Evolutionary conservation across 192 early-diverging fungal species (phyloP).

Genomic region (Coemansia sp.): DNA sequence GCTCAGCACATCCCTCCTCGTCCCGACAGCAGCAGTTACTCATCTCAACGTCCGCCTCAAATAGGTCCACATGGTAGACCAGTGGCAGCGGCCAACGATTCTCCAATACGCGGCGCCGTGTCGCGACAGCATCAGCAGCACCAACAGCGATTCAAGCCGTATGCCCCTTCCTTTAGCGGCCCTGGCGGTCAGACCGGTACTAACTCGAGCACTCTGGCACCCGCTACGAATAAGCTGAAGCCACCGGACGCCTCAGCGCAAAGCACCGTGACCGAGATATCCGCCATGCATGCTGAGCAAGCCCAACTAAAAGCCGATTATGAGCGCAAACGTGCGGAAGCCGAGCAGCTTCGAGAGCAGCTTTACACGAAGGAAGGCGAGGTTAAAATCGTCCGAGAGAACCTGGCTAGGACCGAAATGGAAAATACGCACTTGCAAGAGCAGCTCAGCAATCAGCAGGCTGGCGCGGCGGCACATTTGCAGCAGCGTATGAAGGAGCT

Average conservation of each 20-base stretch:
- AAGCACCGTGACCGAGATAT: neutral
- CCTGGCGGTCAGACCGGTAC: neutral
- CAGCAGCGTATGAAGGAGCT: constrained; percentile 16
- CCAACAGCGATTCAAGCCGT: constrained; percentile 15
- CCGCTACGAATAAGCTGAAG: neutral
- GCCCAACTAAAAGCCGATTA: constrained; percentile 37
- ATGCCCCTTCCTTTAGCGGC: constrained; percentile 8
- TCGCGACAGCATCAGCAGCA: constrained; percentile 16
- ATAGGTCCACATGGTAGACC: neutral
- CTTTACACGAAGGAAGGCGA: constrained; percentile 54
- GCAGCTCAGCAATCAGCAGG: constrained; percentile 36
- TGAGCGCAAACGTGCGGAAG: constrained; percentile 22
- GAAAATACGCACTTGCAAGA: constrained; percentile 55
- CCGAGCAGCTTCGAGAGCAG: constrained; percentile 32
- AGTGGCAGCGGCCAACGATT: neutral
- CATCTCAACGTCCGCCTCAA: neutral
- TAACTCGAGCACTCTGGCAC: constrained; percentile 10
- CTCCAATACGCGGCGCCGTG: neutral
- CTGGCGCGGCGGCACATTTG: constrained; percentile 11
- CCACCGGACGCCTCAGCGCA: neutral
- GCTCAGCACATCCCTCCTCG: constrained; percentile 41
- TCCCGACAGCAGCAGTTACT: neutral
- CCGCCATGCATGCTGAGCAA: constrained; percentile 19
- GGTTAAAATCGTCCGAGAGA: constrained; percentile 50
- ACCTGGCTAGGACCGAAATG: constrained; percentile 51